Evolutionary conservation across 1,284 basidiomycete species (phyloP), one percentile per base, ranked within the genome.

Genomic region (Dichomitus squalens): DNA sequence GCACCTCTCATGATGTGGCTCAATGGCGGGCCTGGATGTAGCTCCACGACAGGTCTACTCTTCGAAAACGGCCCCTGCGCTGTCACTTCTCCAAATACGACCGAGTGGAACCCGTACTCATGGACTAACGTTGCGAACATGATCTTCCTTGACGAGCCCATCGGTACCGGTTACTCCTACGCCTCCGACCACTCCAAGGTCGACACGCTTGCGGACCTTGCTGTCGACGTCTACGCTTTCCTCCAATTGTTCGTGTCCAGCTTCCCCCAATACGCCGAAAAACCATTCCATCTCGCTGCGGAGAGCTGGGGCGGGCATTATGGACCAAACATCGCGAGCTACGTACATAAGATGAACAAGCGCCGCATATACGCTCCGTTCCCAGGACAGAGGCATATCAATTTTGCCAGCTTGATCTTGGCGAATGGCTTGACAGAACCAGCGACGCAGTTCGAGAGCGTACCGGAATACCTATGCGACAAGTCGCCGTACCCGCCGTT

Each of bases 131-230:
- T 70, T 68, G 75, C 77, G n/a, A 80, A 83, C 68, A 73, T 85
- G 48, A 79, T 87, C 68, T 95, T 95, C 84, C 83, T 95, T 51
- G 93, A 95, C 74, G 90, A 96, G 68, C 94, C 94, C 9, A 82
- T 95, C 66, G 85, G 90, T 58, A 95, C 96, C 29, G 95, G 95
- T 46, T 96, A 84, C 75, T 95, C 93, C 0, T 96, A 95, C 72
- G 84, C 88, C 12, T 82, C 86, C 23, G 84, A 88, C 55, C 83
- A 84, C 18, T 87, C 85, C 2, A 80, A 78, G 3, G 90, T 97
- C 58, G 82, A 85, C 69, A 89, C 79, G 33, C 88, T 85, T 58
- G 87, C 88, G 14, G 83, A 84, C 40, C 89, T 89, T 3, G 93
- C 88, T 20, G 79, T 85, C 70, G 95, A 97, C 64, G 92, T 96